A percentile compares a stretch with the other conserved stretches of the same genome.
Evolutionary conservation across 2,329 filamentous ascomycete genomes (phyloP).

Genomic region (Thielaviopsis cerberus): DNA sequence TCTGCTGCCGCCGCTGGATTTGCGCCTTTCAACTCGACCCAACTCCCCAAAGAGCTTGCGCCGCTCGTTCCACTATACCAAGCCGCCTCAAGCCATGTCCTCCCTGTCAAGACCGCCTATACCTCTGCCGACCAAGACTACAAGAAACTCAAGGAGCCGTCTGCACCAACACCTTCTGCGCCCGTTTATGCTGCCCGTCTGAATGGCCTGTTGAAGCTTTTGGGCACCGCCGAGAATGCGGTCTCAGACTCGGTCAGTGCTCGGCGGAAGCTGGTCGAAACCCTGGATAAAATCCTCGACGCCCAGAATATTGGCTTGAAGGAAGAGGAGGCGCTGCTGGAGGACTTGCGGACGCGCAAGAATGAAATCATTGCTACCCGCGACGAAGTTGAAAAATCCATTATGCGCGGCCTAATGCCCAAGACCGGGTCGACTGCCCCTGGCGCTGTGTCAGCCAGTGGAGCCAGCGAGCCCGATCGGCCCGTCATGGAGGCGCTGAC

Average conservation of each 20-base stretch:
- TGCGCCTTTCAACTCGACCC: slow-evolving; percentile 34
- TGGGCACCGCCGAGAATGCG: slow-evolving; percentile 74
- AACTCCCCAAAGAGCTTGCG: slow-evolving; percentile 56
- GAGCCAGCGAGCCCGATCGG: slow-evolving; percentile 40
- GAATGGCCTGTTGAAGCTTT: slow-evolving; percentile 70
- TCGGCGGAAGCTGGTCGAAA: slow-evolving; percentile 56
- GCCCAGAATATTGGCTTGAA: slow-evolving; percentile 51
- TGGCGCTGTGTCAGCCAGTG: neutral
- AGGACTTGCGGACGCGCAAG: slow-evolving; percentile 47
- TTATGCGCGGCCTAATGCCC: slow-evolving; percentile 63
- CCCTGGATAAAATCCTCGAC: slow-evolving; percentile 65
- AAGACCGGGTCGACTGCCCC: slow-evolving; percentile 20
- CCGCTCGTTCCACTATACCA: slow-evolving; percentile 59
- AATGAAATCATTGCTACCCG: slow-evolving; percentile 63
- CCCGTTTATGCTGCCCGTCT: slow-evolving; percentile 84
- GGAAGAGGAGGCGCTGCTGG: slow-evolving; percentile 48
- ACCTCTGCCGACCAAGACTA: slow-evolving; percentile 64
- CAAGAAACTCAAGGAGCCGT: slow-evolving; percentile 60
- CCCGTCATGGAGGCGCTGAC: slow-evolving; percentile 77
- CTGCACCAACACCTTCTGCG: slow-evolving; percentile 50
- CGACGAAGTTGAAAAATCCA: slow-evolving; percentile 73
- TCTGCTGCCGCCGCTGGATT: slow-evolving; percentile 30
- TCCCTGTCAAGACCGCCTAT: slow-evolving; percentile 47
- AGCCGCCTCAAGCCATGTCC: slow-evolving; percentile 51
- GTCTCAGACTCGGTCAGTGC: slow-evolving; percentile 81